Conservation (phyloP, 2,329 filamentous ascomycete species). For the Atkinsonella texensis region DNA sequence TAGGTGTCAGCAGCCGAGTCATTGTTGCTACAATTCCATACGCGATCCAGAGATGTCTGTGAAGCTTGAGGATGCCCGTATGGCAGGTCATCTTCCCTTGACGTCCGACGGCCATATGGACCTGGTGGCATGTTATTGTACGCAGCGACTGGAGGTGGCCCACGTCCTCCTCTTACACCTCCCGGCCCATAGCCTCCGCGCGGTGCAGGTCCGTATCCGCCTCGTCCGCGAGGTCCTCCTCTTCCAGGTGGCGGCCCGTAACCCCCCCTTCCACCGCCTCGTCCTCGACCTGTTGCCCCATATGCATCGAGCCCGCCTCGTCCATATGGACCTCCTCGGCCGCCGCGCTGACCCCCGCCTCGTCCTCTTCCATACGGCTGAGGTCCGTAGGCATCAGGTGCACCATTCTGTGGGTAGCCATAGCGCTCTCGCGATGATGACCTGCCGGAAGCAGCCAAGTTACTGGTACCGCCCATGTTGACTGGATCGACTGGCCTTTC, state of each 20-base stretch:
- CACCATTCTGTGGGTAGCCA: slow-evolving; percentile 42
- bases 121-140: slow-evolving; percentile 24
- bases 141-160: slow-evolving; percentile 19
- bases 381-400: slow-evolving; percentile 33
- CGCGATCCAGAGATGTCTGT: neutral
- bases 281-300: slow-evolving; percentile 27
- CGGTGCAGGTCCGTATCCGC: slow-evolving; percentile 20
- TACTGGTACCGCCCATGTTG: slow-evolving; percentile 21
- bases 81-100: slow-evolving; percentile 1
- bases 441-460: slow-evolving; percentile 23
- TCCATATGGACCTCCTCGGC: slow-evolving; percentile 34
- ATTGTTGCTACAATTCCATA: slow-evolving; percentile 5
- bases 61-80: slow-evolving; percentile 21
- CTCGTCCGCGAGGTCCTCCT: slow-evolving; percentile 27
- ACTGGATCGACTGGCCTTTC: slow-evolving; percentile 33
- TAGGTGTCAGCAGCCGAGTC: slow-evolving; percentile 25
- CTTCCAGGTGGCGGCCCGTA: slow-evolving; percentile 29
- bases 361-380: slow-evolving; percentile 41
- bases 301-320: slow-evolving; percentile 39
- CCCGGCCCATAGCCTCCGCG: slow-evolving; percentile 19
- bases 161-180: slow-evolving; percentile 19
- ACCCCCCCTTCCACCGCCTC: slow-evolving; percentile 28
- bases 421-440: slow-evolving; percentile 48
- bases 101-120: slow-evolving; percentile 26
- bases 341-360: slow-evolving; percentile 31